These are phyloP conservation scores for Cerioporus squamosus DNA, from an alignment of 1,284 basidiomycete species.

Conservation along the genomic window DNA sequence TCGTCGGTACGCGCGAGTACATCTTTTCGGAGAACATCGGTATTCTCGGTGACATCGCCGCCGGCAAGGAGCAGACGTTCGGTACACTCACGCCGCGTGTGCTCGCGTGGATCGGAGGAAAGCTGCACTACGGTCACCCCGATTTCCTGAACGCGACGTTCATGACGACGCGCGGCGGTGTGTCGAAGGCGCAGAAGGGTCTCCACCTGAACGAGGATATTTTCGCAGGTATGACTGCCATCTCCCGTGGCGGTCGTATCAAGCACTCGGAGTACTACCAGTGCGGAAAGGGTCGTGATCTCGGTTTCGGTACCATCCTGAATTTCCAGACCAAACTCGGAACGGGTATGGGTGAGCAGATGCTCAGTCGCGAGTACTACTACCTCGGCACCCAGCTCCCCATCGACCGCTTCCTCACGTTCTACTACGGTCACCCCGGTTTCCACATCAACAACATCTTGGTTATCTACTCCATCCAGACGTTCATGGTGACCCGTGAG, in stretches of 20 bases:
- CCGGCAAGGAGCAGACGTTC: conserved; percentile 99
- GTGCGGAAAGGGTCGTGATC: conserved; percentile 99
- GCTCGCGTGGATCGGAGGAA: conserved; percentile 97
- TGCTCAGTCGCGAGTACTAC: conserved; percentile 99
- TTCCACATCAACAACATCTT: conserved; percentile 99
- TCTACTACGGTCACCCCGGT: conserved; percentile 99
- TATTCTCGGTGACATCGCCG: conserved; percentile 98
- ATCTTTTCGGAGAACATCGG: conserved; percentile 99
- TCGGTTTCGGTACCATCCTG: conserved; percentile 98
- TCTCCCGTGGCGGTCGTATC: conserved; percentile 97
- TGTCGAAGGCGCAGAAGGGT: conserved; percentile 99
- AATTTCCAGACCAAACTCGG: conserved; percentile 99
- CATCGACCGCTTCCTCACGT: conserved; percentile 98
- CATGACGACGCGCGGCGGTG: conserved; percentile 98
- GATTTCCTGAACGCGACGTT: conserved; percentile 99
- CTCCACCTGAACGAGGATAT: conserved; percentile 99
- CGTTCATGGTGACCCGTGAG: conserved; percentile 91
- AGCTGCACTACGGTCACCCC: conserved; percentile 98
- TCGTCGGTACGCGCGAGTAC: conserved; percentile 98
- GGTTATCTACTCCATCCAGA: conserved; percentile 94
- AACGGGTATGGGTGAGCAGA: conserved; percentile 99
- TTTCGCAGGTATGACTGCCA: conserved; percentile 99
- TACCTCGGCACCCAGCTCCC: conserved; percentile 98
- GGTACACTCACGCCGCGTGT: conserved; percentile 98
- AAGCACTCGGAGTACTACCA: conserved; percentile 99